Conservation (phyloP, 169 alveolate species). For the Haemoproteus tartakovskyi region DNA sequence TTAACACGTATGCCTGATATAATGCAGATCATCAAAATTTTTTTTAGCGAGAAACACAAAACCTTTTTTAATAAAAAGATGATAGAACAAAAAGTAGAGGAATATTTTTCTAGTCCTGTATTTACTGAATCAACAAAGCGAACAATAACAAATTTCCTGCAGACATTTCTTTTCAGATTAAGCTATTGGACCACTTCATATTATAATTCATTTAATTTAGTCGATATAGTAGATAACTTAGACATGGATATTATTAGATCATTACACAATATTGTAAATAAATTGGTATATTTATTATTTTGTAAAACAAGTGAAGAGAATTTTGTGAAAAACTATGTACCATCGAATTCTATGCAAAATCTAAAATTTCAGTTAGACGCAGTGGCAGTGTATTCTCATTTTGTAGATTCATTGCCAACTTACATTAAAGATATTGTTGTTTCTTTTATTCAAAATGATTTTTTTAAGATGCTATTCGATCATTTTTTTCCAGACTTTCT, state of each 20-base stretch:
- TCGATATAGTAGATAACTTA: neutral
- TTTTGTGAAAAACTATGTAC: conserved; percentile 20
- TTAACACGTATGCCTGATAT: neutral
- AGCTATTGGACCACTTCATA: conserved; percentile 4
- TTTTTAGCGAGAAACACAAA: neutral
- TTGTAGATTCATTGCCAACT: conserved; percentile 4
- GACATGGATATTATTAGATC: conserved; percentile 2
- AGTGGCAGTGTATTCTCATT: conserved; percentile 1
- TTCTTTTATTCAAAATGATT: conserved; percentile 31
- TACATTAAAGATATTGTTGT: neutral
- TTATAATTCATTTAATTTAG: conserved; percentile 10
- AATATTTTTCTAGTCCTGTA: neutral
- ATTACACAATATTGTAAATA: conserved; percentile 38
- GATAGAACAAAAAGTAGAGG: neutral
- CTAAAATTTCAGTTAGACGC: conserved; percentile 33
- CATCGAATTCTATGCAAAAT: neutral
- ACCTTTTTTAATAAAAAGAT: too few species aligned
- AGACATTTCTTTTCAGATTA: conserved; percentile 4
- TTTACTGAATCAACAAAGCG: neutral
- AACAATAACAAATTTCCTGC: neutral
- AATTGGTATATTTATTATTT: conserved; percentile 2
- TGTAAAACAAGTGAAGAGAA: conserved; percentile 6
- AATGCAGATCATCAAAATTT: too few species aligned
- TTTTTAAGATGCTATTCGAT: neutral
- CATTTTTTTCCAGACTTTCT: neutral